Evolutionary conservation across 140 eudicot species (phyloP).

Genomic region (Flaveria floridana): DNA sequence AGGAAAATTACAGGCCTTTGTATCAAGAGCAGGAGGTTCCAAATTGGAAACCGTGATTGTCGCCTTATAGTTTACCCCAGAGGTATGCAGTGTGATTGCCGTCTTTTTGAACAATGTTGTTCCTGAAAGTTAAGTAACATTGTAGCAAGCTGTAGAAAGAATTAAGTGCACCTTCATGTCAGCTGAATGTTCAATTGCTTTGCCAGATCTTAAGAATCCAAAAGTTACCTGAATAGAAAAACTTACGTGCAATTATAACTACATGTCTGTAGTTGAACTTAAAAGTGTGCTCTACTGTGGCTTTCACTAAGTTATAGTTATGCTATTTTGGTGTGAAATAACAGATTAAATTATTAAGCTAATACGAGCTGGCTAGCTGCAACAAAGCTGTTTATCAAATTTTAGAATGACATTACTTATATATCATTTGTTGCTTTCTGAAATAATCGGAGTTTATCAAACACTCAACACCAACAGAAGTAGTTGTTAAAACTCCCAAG

Average conservation of each 20-base stretch:
- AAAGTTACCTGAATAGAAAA: background rate
- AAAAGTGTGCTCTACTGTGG: constrained; percentile 11
- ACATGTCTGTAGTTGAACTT: constrained; percentile 13
- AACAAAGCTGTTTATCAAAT: constrained; percentile 5
- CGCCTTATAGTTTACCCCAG: constrained; percentile 96
- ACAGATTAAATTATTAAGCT: constrained; percentile 10
- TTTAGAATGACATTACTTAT: background rate
- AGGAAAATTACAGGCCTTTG: constrained; percentile 99
- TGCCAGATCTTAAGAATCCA: background rate
- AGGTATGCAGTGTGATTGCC: constrained; percentile 53
- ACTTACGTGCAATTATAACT: background rate
- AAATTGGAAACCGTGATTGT: constrained; percentile 95
- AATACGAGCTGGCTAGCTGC: background rate
- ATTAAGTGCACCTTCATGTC: constrained; percentile 6
- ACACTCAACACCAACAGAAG: background rate
- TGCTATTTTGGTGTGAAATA: constrained; percentile 3
- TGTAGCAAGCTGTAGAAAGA: constrained; percentile 21
- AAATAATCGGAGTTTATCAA: background rate
- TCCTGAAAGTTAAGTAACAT: constrained; percentile 8
- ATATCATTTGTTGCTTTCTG: constrained; percentile 2
- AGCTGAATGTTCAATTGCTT: constrained; percentile 7
- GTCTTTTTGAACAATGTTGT: constrained; percentile 18
- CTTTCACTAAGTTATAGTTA: constrained; percentile 15
- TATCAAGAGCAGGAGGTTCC: constrained; percentile 97
- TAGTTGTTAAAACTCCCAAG: background rate